These are phyloP conservation scores for Aciculosporium take DNA, from an alignment of 2,329 filamentous ascomycete species.

Conservation along the genomic window DNA sequence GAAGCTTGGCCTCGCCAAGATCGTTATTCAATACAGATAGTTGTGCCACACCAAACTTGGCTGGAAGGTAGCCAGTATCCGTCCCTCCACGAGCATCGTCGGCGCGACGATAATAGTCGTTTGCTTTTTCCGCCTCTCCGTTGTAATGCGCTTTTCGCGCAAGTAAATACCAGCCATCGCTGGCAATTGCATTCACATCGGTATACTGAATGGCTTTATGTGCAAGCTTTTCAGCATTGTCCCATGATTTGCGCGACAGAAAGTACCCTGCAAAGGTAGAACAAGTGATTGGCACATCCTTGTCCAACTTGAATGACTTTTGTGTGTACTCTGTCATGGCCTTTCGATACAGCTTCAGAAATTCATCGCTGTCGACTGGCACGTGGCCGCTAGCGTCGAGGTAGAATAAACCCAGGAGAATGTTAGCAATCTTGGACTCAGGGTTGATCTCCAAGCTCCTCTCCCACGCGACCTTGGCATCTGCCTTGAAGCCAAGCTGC, in stretches of 20 bases:
- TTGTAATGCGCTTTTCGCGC: slow-evolving; percentile 82
- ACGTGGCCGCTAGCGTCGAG: slow-evolving; percentile 75
- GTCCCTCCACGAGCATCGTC: slow-evolving; percentile 83
- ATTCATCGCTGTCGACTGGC: slow-evolving; percentile 70
- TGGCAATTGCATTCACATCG: slow-evolving; percentile 90
- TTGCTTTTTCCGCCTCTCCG: slow-evolving; percentile 59
- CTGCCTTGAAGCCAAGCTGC: slow-evolving; percentile 88
- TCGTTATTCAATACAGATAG: slow-evolving; percentile 74
- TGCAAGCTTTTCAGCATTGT: slow-evolving; percentile 72
- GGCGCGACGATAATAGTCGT: slow-evolving; percentile 76
- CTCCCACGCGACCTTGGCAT: slow-evolving; percentile 84
- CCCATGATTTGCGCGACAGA: slow-evolving; percentile 63
- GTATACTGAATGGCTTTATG: slow-evolving; percentile 91
- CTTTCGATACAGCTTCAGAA: slow-evolving; percentile 73
- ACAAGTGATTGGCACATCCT: slow-evolving; percentile 78
- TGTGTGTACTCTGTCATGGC: slow-evolving; percentile 92
- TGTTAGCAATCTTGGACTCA: slow-evolving; percentile 78
- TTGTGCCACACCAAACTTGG: slow-evolving; percentile 88
- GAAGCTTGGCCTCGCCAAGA: slow-evolving; percentile 80
- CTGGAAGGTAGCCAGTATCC: slow-evolving; percentile 83
- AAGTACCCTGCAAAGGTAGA: slow-evolving; percentile 87
- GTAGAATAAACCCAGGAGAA: slow-evolving; percentile 79
- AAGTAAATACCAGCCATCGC: slow-evolving; percentile 93
- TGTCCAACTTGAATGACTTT: slow-evolving; percentile 85
- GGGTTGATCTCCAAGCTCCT: slow-evolving; percentile 67